These are phyloP conservation scores for Monosporascus cannonballus DNA, from an alignment of 2,329 filamentous ascomycete genomes.

Conservation along the genomic window DNA sequence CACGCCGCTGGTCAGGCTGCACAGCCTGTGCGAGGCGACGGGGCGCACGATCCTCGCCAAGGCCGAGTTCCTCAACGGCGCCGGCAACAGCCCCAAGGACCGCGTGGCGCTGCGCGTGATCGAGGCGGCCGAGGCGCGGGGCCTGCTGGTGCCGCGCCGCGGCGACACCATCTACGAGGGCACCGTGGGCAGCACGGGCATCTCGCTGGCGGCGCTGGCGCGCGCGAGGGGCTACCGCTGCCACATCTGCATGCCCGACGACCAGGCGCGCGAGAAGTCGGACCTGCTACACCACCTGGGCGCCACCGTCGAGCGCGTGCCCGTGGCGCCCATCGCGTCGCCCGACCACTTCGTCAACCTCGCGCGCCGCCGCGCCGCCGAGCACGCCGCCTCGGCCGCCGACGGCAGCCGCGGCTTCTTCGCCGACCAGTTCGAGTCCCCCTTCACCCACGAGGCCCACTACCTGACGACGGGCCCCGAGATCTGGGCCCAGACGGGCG, in stretches of 20 bases:
- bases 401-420: constrained; percentile 78
- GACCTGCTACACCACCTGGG: constrained; percentile 84
- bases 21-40: constrained; percentile 77
- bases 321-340: constrained; percentile 89
- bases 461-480: constrained; percentile 80
- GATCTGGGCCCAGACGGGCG: constrained; percentile 72
- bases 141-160: constrained; percentile 68
- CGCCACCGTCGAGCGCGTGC: constrained; percentile 85
- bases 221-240: constrained; percentile 84
- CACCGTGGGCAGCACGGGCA: constrained; percentile 92
- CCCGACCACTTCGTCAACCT: constrained; percentile 92
- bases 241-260: constrained; percentile 96
- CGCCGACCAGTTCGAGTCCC: constrained; percentile 91
- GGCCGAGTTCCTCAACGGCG: constrained; percentile 93
- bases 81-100: constrained; percentile 90
- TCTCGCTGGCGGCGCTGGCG: constrained; percentile 85
- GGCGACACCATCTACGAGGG: constrained; percentile 97
- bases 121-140: constrained; percentile 68
- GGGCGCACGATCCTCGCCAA: constrained; percentile 89
- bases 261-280: constrained; percentile 83
- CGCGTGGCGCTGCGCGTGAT: constrained; percentile 91
- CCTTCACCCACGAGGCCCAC: constrained; percentile 85
- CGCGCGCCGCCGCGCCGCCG: constrained; percentile 66
- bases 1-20: constrained; percentile 82
- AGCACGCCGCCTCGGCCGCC: constrained; percentile 56